These are phyloP conservation scores for Dryas octopetala DNA, from an alignment of 306 rosid species.

Conservation along the genomic window DNA sequence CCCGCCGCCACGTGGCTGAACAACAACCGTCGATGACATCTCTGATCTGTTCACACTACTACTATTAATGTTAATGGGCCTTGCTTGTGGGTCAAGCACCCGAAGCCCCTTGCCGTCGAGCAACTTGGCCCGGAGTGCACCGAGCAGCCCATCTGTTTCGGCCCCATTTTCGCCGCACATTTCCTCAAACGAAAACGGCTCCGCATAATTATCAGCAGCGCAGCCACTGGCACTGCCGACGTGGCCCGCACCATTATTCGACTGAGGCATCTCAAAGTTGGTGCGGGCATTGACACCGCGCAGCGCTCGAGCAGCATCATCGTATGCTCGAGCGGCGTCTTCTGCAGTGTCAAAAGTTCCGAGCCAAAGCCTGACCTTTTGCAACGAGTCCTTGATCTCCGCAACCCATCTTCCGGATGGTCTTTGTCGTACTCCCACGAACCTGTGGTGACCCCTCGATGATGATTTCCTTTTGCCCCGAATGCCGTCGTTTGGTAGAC, in stretches of 20 bases:
- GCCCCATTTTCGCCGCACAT: constrained; percentile 23
- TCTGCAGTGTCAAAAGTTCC: constrained; percentile 74
- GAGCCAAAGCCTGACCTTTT: constrained; percentile 77
- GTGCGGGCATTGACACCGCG: constrained; percentile 72
- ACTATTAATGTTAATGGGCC: too few species aligned
- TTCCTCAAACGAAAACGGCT: constrained; percentile 69
- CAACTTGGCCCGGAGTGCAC: constrained; percentile 67
- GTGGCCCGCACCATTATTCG: not conserved
- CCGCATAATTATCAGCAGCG: constrained; percentile 12
- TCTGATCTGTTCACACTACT: too few species aligned
- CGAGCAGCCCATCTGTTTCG: constrained; percentile 46
- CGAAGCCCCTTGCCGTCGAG: constrained; percentile 33
- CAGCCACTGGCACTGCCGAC: constrained; percentile 1
- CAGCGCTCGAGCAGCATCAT: constrained; percentile 57
- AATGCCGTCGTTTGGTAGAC: constrained; percentile 13
- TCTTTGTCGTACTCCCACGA: constrained; percentile 70
- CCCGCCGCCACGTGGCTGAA: not conserved
- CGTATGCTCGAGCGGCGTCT: constrained; percentile 74
- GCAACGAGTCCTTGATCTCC: constrained; percentile 76
- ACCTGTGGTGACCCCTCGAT: constrained; percentile 65
- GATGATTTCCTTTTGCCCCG: constrained; percentile 50
- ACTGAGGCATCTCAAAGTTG: constrained; percentile 54
- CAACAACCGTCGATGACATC: too few species aligned
- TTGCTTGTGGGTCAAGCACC: not conserved
- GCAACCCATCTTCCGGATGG: constrained; percentile 92